phyloP scores from a whole-genome alignment of 345 rosid genomes.

The Lagerstroemia speciosa region DNA sequence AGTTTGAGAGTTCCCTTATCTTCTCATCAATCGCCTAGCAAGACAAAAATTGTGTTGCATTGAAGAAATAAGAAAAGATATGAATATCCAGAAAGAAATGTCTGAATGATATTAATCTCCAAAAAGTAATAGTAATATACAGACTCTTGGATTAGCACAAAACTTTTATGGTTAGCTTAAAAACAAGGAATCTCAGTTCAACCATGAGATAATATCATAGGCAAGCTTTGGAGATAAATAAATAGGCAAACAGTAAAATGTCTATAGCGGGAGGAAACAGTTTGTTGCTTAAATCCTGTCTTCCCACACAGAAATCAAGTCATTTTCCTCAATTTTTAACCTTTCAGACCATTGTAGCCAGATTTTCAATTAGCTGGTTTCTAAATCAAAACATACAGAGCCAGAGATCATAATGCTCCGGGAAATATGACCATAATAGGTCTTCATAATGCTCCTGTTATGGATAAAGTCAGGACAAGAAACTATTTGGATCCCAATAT shows the following conservation, averaged over 20 bases:
- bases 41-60: constrained; percentile 3
- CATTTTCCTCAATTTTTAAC: not conserved
- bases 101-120: not conserved
- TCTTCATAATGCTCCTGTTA: not conserved
- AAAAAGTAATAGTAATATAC: not conserved
- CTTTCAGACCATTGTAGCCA: not conserved
- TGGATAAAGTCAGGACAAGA: not conserved
- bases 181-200: not conserved
- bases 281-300: not conserved
- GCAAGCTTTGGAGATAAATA: not conserved
- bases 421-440: not conserved
- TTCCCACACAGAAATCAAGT: not conserved
- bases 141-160: not conserved
- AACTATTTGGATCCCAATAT: not conserved
- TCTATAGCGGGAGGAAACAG: not conserved
- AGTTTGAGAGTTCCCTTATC: constrained; percentile 87
- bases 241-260: not conserved
- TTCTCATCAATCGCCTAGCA: constrained; percentile 90
- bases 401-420: not conserved
- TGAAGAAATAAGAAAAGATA: not conserved
- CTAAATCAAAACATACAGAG: not conserved
- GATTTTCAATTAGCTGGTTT: not conserved
- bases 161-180: not conserved
- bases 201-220: not conserved
- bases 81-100: not conserved